Conservation (phyloP, 371 early-diverging fungal genomes). For the Coemansia sp. region DNA sequence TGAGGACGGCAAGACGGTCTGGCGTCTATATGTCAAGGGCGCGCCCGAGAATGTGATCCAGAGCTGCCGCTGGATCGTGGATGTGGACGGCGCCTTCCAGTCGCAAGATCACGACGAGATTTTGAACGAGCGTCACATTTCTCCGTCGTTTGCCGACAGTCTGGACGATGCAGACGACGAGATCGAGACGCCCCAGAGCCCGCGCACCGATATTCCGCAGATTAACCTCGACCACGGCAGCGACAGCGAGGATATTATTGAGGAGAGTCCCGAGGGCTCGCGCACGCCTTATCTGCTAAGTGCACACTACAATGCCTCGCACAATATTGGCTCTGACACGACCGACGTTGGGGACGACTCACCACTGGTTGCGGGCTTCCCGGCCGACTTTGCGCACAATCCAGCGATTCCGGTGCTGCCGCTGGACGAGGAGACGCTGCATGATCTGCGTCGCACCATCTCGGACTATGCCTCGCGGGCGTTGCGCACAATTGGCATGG, state of each 20-base stretch:
- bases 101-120: slow-evolving; percentile 47
- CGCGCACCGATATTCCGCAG: slow-evolving; percentile 39
- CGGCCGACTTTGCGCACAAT: slow-evolving; percentile 44
- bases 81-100: slow-evolving; percentile 52
- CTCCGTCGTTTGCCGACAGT: slow-evolving; percentile 5
- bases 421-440: slow-evolving; percentile 42
- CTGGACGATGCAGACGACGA: slow-evolving; percentile 19
- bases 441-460: slow-evolving; percentile 64
- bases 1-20: slow-evolving; percentile 54
- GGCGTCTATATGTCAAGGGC: slow-evolving; percentile 74
- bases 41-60: slow-evolving; percentile 81
- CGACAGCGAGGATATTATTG: slow-evolving; percentile 26
- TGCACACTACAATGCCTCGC: slow-evolving; percentile 41
- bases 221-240: slow-evolving; percentile 49
- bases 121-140: slow-evolving; percentile 4
- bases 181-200: slow-evolving; percentile 3
- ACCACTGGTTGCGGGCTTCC: slow-evolving; percentile 16
- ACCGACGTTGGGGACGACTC: slow-evolving; percentile 46
- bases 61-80: slow-evolving; percentile 58
- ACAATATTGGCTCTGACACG: slow-evolving; percentile 40
- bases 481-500: slow-evolving; percentile 87
- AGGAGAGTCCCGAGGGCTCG: background rate
- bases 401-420: slow-evolving; percentile 48
- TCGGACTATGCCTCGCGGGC: slow-evolving; percentile 81
- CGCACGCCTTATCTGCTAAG: slow-evolving; percentile 38